Conservation (phyloP, 139 green algal genomes). For the Chlamydomonas eustigma region DNA sequence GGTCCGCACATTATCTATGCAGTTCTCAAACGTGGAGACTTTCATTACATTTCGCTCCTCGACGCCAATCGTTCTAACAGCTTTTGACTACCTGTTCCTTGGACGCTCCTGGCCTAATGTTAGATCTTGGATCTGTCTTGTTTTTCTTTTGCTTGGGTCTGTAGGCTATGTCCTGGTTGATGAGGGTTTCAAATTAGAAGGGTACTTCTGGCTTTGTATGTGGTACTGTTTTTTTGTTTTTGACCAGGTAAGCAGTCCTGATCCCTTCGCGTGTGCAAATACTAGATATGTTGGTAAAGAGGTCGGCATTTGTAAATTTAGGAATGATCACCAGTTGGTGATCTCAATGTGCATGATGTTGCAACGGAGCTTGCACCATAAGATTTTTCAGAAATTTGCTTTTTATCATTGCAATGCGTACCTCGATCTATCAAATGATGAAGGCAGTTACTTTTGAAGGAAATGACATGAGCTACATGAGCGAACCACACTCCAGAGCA, state of each 20-base stretch:
- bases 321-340: background rate
- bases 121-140: constrained; percentile 19
- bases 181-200: constrained; percentile 29
- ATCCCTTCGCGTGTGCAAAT: background rate
- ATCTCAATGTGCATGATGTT: background rate
- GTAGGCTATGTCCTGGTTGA: constrained; percentile 40
- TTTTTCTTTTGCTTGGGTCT: constrained; percentile 30
- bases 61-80: constrained; percentile 24
- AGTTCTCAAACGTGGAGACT: constrained; percentile 70
- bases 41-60: constrained; percentile 79
- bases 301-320: background rate
- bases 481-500: no score
- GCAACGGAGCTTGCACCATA: background rate
- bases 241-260: constrained; percentile 31
- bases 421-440: background rate
- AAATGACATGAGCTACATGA: no score
- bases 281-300: background rate
- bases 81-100: constrained; percentile 8
- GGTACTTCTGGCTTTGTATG: constrained; percentile 35
- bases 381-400: background rate
- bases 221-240: constrained; percentile 65
- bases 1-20: no score
- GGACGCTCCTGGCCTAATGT: constrained; percentile 6
- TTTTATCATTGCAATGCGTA: background rate
- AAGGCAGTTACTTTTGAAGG: background rate